phyloP scores from a whole-genome alignment of 306 rosid species.

The Sindora glabra region DNA sequence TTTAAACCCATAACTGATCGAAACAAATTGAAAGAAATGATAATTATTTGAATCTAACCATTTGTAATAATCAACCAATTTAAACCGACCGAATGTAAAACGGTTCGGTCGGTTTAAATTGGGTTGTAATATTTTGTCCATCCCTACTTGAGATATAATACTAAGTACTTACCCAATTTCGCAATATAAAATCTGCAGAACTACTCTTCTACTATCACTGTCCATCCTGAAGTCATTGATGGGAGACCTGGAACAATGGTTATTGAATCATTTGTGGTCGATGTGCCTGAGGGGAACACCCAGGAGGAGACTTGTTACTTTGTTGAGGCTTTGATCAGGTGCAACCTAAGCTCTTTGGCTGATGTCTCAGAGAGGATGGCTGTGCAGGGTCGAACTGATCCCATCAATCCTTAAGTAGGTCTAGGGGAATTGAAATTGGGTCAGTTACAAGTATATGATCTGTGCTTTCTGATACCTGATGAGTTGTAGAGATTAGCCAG shows the following conservation, averaged over 20 bases:
- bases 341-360: slow-evolving; percentile 93
- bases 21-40: no score
- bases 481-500: slow-evolving; percentile 61
- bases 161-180: slow-evolving; percentile 3
- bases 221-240: slow-evolving; percentile 80
- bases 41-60: no score
- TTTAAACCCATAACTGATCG: no score
- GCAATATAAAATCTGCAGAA: slow-evolving; percentile 76
- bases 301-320: slow-evolving; percentile 92
- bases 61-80: no score
- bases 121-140: no score
- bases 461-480: slow-evolving; percentile 34
- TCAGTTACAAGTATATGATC: slow-evolving; percentile 23
- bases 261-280: slow-evolving; percentile 90
- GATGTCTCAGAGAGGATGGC: slow-evolving; percentile 99
- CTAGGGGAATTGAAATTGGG: slow-evolving; percentile 25
- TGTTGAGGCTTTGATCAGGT: slow-evolving; percentile 83
- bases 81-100: no score
- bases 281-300: slow-evolving; percentile 91
- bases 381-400: slow-evolving; percentile 66
- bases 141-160: no score
- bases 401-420: slow-evolving; percentile 42
- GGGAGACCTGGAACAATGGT: slow-evolving; percentile 95
- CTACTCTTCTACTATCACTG: slow-evolving; percentile 80
- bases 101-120: no score